phyloP scores from a whole-genome alignment of 2,329 filamentous ascomycete genomes.

The Pestalotiopsis sp. region DNA sequence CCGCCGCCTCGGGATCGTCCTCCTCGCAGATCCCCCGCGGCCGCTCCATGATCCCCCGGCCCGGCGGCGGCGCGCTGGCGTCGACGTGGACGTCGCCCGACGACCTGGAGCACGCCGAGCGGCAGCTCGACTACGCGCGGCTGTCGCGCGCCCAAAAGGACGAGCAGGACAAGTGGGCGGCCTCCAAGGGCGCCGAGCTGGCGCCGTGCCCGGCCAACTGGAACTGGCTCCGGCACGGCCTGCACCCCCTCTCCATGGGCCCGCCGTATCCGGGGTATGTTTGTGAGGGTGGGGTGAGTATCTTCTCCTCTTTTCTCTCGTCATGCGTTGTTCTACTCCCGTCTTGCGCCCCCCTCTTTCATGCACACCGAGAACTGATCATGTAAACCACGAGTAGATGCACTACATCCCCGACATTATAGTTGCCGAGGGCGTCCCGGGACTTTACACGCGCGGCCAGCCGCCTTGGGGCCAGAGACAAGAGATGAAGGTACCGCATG shows the following conservation, averaged over 20 bases:
- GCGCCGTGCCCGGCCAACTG: conserved; percentile 18
- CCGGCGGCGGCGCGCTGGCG: neutral
- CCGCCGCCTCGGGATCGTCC: too few relatives aligned
- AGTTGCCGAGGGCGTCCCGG: conserved; percentile 15
- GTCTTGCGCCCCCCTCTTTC: too few relatives aligned
- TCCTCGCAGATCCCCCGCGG: neutral
- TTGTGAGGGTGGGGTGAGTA: conserved; percentile 1
- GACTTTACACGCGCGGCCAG: conserved; percentile 6
- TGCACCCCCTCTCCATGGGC: too few relatives aligned
- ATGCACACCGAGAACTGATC: neutral
- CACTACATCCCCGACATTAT: conserved; percentile 17
- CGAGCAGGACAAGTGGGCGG: conserved; percentile 17
- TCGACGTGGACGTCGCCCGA: conserved; percentile 12
- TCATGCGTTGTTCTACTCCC: too few relatives aligned
- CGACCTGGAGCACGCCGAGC: conserved; percentile 14
- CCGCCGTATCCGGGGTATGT: conserved; percentile 1
- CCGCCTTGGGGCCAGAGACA: neutral
- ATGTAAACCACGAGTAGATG: neutral
- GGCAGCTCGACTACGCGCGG: conserved; percentile 14
- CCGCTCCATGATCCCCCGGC: conserved; percentile 9
- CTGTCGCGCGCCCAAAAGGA: conserved; percentile 8
- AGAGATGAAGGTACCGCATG: neutral
- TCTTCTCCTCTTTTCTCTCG: too few relatives aligned
- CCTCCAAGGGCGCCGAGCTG: conserved; percentile 14
- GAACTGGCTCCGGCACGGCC: too few relatives aligned